A percentile compares a stretch with the other conserved stretches of the same genome.
phyloP scores from a whole-genome alignment of 2,329 filamentous ascomycete genomes.

The Cladophialophora yegresii region DNA sequence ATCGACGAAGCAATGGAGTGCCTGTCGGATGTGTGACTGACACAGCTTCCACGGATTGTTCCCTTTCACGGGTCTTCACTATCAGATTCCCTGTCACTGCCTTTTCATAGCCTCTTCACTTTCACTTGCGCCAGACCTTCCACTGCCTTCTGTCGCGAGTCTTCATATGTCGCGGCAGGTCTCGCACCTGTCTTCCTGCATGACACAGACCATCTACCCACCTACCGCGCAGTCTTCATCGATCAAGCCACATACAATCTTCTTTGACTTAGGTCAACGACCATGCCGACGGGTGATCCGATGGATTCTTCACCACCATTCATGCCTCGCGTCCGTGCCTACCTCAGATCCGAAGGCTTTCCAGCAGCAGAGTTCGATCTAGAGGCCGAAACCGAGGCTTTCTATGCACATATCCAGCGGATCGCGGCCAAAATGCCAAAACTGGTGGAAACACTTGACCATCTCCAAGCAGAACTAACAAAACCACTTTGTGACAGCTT shows the following conservation, averaged over 20 bases:
- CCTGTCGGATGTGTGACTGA: neutral
- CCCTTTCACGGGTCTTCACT: neutral
- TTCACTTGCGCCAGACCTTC: neutral
- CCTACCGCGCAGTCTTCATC: neutral
- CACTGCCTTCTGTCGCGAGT: neutral
- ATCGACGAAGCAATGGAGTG: neutral
- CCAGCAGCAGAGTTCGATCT: neutral
- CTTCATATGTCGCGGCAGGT: neutral
- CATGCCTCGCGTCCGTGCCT: neutral
- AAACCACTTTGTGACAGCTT: neutral
- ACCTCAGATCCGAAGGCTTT: neutral
- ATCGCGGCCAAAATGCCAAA: neutral
- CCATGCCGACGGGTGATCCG: neutral
- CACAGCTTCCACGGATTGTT: neutral
- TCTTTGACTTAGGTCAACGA: neutral
- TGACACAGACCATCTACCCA: neutral
- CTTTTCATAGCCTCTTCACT: neutral
- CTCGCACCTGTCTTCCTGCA: neutral
- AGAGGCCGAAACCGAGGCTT: neutral
- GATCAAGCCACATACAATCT: neutral
- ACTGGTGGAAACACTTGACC: neutral
- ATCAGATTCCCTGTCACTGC: neutral
- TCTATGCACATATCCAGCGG: neutral
- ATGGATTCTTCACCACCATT: neutral
- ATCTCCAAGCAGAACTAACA: neutral